Conservation (phyloP, 2,329 filamentous ascomycete species). For the Drechslerella dactyloides region DNA sequence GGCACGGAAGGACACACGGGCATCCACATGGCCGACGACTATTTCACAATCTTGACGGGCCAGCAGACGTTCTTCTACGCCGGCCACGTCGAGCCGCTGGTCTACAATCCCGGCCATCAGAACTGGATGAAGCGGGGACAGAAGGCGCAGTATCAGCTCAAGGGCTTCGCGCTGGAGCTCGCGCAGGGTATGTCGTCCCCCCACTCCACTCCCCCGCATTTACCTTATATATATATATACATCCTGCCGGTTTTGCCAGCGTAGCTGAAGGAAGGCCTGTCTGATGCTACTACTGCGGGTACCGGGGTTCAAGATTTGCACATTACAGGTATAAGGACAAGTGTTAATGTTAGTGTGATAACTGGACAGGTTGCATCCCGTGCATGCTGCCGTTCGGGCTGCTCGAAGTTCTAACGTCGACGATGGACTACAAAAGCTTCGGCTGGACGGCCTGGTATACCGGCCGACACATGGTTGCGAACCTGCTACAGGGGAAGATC, state of each 20-base stretch:
- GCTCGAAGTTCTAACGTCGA: conserved; percentile 79
- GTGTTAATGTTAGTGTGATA: conserved; percentile 2
- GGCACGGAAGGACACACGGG: conserved; percentile 89
- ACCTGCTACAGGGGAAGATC: conserved; percentile 74
- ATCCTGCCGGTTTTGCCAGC: conserved; percentile 58
- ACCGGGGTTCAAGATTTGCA: neutral
- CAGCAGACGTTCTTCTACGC: conserved; percentile 77
- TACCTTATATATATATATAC: conserved; percentile 33
- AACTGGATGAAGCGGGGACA: conserved; percentile 74
- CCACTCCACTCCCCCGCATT: conserved; percentile 37
- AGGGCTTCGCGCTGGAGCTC: conserved; percentile 78
- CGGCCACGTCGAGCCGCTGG: conserved; percentile 70
- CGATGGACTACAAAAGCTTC: conserved; percentile 82
- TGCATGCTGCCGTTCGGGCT: conserved; percentile 91
- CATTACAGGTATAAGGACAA: conserved; percentile 49
- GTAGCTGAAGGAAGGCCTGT: too few relatives aligned
- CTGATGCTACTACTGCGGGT: neutral
- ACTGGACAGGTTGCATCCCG: conserved; percentile 77
- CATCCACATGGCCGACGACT: conserved; percentile 89
- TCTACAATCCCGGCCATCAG: conserved; percentile 72
- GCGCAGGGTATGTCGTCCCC: conserved; percentile 60
- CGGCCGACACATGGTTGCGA: conserved; percentile 75
- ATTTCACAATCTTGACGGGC: conserved; percentile 87
- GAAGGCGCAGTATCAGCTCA: conserved; percentile 82
- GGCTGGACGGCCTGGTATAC: conserved; percentile 80